Percentiles rank a stretch among this genome's conserved stretches.
phyloP scores from a whole-genome alignment of 805 yeast genomes.

The Lipomyces oligophaga region DNA sequence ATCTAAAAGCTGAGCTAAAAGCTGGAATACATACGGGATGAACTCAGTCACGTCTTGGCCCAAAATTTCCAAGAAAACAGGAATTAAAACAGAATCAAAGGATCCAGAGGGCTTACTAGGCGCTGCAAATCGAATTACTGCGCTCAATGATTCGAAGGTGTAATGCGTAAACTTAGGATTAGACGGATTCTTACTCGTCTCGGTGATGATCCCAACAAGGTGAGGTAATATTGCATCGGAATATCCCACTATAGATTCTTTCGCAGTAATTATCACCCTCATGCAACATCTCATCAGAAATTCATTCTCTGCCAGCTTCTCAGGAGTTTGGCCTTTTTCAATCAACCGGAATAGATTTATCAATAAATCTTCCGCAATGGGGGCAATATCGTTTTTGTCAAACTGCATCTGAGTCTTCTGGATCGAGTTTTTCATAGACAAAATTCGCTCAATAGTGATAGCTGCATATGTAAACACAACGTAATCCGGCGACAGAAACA shows the following conservation, averaged over 20 bases:
- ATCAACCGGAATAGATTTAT: conserved; percentile 65
- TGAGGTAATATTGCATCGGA: conserved; percentile 52
- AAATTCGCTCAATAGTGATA: conserved; percentile 81
- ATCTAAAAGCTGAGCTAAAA: conserved; percentile 75
- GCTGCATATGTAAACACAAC: conserved; percentile 93
- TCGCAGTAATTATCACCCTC: conserved; percentile 76
- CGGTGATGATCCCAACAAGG: conserved; percentile 61
- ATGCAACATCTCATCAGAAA: conserved; percentile 83
- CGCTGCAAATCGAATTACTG: conserved; percentile 54
- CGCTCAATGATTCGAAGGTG: conserved; percentile 82
- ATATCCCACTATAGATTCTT: conserved; percentile 41
- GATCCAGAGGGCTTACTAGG: conserved; percentile 38
- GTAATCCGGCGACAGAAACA: conserved; percentile 61
- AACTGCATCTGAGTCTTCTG: conserved; percentile 56
- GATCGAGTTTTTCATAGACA: conserved; percentile 57
- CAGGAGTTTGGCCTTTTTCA: conserved; percentile 63
- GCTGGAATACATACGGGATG: conserved; percentile 86
- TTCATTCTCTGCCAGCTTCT: conserved; percentile 91
- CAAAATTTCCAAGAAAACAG: conserved; percentile 61
- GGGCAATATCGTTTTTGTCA: conserved; percentile 65
- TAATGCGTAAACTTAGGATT: conserved; percentile 92
- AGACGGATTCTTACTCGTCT: conserved; percentile 84
- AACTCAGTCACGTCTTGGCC: conserved; percentile 90
- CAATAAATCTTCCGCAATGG: conserved; percentile 58
- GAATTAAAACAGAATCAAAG: conserved; percentile 56